phyloP scores from a whole-genome alignment of 352 stramenopile species.

The Lagenidium sp. region DNA sequence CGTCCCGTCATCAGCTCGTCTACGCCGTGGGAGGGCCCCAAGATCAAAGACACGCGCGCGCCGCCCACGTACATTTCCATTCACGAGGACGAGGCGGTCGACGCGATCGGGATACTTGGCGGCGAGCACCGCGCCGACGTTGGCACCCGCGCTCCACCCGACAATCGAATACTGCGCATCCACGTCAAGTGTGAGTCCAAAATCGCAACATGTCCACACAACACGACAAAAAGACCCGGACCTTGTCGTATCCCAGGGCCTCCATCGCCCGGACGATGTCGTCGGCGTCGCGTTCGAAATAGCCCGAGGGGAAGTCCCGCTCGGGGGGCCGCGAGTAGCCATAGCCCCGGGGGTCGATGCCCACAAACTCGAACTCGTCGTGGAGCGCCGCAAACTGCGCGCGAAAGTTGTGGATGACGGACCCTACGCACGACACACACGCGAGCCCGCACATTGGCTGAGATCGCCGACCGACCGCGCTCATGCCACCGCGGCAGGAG shows the following conservation, averaged over 20 bases:
- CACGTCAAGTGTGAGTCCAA: neutral
- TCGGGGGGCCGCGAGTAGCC: slow-evolving; percentile 30
- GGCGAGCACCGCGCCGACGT: slow-evolving; percentile 58
- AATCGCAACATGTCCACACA: neutral
- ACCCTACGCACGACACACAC: too few relatives aligned
- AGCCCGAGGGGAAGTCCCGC: slow-evolving; percentile 35
- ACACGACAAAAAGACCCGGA: slow-evolving; percentile 1
- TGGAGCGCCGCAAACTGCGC: slow-evolving; percentile 42
- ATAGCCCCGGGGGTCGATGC: slow-evolving; percentile 57
- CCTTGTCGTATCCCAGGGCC: slow-evolving; percentile 43
- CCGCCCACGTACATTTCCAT: slow-evolving; percentile 66
- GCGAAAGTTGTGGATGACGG: slow-evolving; percentile 48
- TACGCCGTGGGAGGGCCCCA: too few relatives aligned
- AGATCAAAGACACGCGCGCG: too few relatives aligned
- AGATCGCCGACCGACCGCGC: too few relatives aligned
- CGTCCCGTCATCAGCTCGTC: too few relatives aligned
- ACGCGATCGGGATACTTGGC: slow-evolving; percentile 60
- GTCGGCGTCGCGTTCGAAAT: slow-evolving; percentile 62
- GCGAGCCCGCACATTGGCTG: too few relatives aligned
- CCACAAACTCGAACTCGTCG: slow-evolving; percentile 46
- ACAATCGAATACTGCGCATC: slow-evolving; percentile 73
- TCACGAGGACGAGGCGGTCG: slow-evolving; percentile 62
- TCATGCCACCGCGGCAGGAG: neutral
- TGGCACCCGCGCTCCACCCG: slow-evolving; percentile 69
- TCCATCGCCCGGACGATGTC: slow-evolving; percentile 59